These are phyloP conservation scores for Fraxinus velutina DNA, from an alignment of 305 asterid genomes.

Conservation along the genomic window DNA sequence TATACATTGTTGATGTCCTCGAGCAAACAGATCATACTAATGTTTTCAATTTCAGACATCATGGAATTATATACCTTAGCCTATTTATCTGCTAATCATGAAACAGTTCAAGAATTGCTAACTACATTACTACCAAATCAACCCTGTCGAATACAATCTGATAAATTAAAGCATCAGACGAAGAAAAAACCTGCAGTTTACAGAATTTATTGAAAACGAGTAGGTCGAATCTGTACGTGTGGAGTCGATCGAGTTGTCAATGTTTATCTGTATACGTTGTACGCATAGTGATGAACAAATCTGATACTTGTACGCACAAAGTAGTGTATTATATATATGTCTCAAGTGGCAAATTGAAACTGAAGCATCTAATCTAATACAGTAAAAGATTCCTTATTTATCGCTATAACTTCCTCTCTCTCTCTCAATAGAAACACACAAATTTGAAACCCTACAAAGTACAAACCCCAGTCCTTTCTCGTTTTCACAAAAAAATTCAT, in stretches of 20 bases:
- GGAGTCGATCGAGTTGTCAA: not conserved
- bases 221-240: not conserved
- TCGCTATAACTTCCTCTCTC: not conserved
- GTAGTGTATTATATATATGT: not conserved
- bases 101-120: not conserved
- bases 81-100: not conserved
- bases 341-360: not conserved
- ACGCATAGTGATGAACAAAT: not conserved
- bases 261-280: not conserved
- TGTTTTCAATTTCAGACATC: not conserved
- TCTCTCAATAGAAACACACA: not conserved
- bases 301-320: not conserved
- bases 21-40: not conserved
- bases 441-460: conserved; percentile 1
- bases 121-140: not conserved
- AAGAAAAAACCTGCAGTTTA: not conserved
- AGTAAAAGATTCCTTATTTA: not conserved
- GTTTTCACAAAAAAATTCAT: not conserved
- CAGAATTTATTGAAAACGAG: not conserved
- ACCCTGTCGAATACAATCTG: not conserved
- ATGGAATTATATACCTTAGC: not conserved
- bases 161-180: not conserved
- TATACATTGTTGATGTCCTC: not conserved
- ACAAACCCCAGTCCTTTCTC: not conserved
- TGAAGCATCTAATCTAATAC: not conserved